phyloP scores from a whole-genome alignment of 2,329 filamentous ascomycete genomes.

The Alternaria dauci region DNA sequence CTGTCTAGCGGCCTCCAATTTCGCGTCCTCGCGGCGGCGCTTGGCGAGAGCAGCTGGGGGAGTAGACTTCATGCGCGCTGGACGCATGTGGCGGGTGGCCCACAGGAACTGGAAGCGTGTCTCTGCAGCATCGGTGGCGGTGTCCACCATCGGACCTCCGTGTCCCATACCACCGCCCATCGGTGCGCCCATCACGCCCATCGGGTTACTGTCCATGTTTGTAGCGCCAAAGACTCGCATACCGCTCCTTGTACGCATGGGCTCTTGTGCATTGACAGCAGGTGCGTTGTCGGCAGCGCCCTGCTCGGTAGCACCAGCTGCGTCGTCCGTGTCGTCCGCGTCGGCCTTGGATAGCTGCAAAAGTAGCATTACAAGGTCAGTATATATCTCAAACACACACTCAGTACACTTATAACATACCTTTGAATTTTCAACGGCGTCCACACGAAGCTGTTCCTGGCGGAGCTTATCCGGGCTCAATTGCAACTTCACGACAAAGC shows the following conservation, averaged over 20 bases:
- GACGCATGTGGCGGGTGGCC: neutral
- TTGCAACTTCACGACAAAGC: neutral
- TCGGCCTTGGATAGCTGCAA: neutral
- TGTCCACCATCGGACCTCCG: neutral
- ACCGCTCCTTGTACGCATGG: neutral
- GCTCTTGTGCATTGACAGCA: neutral
- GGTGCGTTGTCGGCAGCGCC: neutral
- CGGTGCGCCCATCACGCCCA: too few species aligned
- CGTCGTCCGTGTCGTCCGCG: neutral
- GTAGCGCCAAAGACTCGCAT: neutral
- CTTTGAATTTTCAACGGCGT: neutral
- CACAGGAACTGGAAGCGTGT: neutral
- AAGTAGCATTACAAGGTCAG: neutral
- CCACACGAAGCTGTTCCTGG: neutral
- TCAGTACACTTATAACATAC: rapidly evolving
- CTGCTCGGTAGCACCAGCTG: neutral
- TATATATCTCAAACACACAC: neutral
- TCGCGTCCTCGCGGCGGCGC: neutral
- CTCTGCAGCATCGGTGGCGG: neutral
- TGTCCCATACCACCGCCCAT: neutral
- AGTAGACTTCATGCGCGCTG: neutral
- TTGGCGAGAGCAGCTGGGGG: neutral
- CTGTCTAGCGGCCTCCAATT: neutral
- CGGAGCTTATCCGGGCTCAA: neutral
- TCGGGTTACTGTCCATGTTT: neutral